These are phyloP conservation scores for Saturnispora dispora DNA, from an alignment of 805 yeast species.

Conservation along the genomic window DNA sequence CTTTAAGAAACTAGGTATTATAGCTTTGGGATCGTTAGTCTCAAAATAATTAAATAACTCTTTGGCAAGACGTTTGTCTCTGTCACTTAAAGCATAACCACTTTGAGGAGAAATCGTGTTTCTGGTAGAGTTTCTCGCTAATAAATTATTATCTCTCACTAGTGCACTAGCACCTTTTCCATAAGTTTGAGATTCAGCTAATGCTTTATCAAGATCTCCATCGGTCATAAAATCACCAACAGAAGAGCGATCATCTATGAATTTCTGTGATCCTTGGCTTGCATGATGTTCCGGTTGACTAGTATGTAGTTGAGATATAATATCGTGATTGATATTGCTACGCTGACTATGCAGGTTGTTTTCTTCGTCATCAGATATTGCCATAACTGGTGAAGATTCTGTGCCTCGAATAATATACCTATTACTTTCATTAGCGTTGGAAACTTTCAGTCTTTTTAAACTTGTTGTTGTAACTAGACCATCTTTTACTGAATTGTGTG, in stretches of 20 bases:
- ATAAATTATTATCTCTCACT: constrained; percentile 1
- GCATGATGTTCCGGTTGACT: background rate
- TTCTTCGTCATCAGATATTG: constrained; percentile 7
- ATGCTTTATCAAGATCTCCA: constrained; percentile 38
- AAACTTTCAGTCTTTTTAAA: constrained; percentile 13
- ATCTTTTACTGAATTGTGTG: background rate
- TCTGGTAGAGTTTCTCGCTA: background rate
- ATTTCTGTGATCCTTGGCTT: background rate
- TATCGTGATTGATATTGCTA: background rate
- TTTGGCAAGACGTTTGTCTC: constrained; percentile 27
- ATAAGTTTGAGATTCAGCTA: constrained; percentile 15
- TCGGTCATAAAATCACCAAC: constrained; percentile 49
- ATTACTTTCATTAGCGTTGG: background rate
- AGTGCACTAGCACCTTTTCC: constrained; percentile 10
- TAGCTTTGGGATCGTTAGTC: constrained; percentile 33
- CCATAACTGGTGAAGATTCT: constrained; percentile 10
- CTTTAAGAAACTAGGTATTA: constrained; percentile 50
- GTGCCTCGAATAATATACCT: constrained; percentile 4
- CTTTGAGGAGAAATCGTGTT: background rate
- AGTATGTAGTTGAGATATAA: background rate
- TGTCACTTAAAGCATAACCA: constrained; percentile 1
- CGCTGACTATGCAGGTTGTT: background rate
- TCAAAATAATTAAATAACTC: constrained; percentile 45
- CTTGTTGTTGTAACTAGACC: constrained; percentile 2
- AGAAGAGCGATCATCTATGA: constrained; percentile 28